Evolutionary conservation across 257 asterid genomes (phyloP).

Genomic region (Solanum dulcamara): DNA sequence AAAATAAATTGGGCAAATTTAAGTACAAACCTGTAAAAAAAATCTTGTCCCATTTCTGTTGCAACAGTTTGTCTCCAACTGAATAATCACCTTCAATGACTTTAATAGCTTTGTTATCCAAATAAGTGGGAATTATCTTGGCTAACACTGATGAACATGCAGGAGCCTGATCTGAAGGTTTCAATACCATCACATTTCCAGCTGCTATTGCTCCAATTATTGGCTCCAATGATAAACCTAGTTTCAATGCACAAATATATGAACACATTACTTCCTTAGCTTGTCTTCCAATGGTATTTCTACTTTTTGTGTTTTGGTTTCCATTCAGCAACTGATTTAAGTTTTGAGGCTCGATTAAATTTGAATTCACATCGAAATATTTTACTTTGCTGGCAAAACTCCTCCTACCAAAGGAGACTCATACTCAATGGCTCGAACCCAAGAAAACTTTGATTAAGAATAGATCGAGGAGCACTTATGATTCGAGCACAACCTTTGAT

Average conservation of each 20-base stretch:
- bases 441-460: too few species aligned
- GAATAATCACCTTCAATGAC: slow-evolving; percentile 61
- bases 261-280: not conserved
- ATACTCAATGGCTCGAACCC: not conserved
- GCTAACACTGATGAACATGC: slow-evolving; percentile 50
- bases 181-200: slow-evolving; percentile 54
- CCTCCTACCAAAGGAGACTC: too few species aligned
- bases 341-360: not conserved
- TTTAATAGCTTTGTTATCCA: slow-evolving; percentile 49
- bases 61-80: slow-evolving; percentile 42
- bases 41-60: slow-evolving; percentile 70
- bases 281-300: not conserved
- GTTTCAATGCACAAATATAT: not conserved
- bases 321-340: not conserved
- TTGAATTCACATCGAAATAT: too few species aligned
- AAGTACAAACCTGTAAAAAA: slow-evolving; percentile 56
- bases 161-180: slow-evolving; percentile 78
- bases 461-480: too few species aligned
- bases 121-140: slow-evolving; percentile 20
- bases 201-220: slow-evolving; percentile 82
- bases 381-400: too few species aligned
- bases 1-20: not conserved
- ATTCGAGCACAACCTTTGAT: too few species aligned
- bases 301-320: not conserved
- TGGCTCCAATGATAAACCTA: slow-evolving; percentile 71